Conservation (phyloP, 768 basidiomycete genomes). For the Rhizopogon vesiculosus region DNA sequence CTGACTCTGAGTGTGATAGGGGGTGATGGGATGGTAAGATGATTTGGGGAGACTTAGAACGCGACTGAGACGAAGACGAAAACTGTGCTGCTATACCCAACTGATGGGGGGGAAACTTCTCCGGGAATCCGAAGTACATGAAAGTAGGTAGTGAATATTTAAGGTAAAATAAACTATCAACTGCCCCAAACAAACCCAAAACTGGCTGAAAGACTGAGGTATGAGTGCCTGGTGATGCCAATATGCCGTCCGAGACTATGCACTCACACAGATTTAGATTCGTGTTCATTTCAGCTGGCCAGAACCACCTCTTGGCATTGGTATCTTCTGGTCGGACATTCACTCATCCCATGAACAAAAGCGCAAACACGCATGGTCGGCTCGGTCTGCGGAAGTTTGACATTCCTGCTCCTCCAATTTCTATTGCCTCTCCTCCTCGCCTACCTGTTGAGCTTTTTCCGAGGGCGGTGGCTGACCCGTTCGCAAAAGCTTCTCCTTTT, state of each 20-base stretch:
- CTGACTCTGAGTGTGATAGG: no score
- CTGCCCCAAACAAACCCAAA: no score
- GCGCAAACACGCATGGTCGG: conserved; percentile 79
- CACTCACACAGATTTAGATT: conserved; percentile 46
- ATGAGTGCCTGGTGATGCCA: no score
- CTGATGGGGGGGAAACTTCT: no score
- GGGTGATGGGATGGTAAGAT: no score
- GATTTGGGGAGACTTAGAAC: no score
- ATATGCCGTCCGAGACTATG: not conserved
- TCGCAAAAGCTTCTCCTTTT: conserved; percentile 39
- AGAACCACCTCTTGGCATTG: conserved; percentile 65
- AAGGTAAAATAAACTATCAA: no score
- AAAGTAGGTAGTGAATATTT: no score
- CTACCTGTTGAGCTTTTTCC: conserved; percentile 53
- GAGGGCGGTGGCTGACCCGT: conserved; percentile 48
- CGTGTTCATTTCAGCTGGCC: conserved; percentile 66
- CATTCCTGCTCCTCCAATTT: conserved; percentile 30
- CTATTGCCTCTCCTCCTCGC: conserved; percentile 18
- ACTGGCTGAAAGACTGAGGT: no score
- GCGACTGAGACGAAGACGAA: no score
- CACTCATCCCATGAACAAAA: conserved; percentile 66
- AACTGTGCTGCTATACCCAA: no score
- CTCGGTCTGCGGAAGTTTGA: conserved; percentile 71
- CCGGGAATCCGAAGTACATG: no score
- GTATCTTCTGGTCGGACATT: conserved; percentile 74